Conservation (phyloP, 208 protist species). For the Kentomonas sorsogonicus region DNA sequence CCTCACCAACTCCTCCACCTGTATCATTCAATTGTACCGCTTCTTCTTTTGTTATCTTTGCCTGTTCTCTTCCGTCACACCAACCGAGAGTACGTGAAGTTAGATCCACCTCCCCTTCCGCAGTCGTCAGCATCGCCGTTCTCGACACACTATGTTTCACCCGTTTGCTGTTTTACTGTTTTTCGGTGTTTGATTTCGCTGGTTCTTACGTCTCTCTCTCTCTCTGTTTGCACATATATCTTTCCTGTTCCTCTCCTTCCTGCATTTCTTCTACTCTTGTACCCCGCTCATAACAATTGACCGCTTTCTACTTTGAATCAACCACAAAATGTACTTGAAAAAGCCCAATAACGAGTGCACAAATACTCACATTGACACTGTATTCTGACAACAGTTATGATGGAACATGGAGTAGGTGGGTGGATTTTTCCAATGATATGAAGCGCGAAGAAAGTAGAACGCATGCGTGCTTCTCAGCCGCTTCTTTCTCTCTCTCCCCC, state of each 20-base stretch:
- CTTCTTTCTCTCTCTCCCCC: constrained; percentile 11
- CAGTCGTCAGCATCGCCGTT: neutral
- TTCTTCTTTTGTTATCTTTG: neutral
- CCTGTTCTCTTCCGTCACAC: neutral
- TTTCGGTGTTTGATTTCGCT: neutral
- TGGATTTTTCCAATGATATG: no score
- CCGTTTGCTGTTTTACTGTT: neutral
- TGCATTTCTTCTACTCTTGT: no score
- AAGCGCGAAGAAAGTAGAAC: neutral
- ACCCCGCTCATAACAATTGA: no score
- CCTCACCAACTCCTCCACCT: neutral
- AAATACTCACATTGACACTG: no score
- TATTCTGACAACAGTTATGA: no score
- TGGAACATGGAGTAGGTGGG: no score
- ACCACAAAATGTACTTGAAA: no score
- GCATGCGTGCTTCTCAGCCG: neutral
- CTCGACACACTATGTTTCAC: neutral
- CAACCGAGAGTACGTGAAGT: neutral
- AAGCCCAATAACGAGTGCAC: no score
- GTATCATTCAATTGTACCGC: no score
- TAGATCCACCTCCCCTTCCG: neutral
- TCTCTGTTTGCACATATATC: no score
- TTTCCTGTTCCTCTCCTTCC: no score
- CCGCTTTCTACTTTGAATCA: no score
- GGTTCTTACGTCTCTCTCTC: neutral